A percentile compares a stretch with the other conserved stretches of the same genome.
These are phyloP conservation scores for Talaromyces sp. DNA, from an alignment of 2,329 filamentous ascomycete species.

Conservation along the genomic window DNA sequence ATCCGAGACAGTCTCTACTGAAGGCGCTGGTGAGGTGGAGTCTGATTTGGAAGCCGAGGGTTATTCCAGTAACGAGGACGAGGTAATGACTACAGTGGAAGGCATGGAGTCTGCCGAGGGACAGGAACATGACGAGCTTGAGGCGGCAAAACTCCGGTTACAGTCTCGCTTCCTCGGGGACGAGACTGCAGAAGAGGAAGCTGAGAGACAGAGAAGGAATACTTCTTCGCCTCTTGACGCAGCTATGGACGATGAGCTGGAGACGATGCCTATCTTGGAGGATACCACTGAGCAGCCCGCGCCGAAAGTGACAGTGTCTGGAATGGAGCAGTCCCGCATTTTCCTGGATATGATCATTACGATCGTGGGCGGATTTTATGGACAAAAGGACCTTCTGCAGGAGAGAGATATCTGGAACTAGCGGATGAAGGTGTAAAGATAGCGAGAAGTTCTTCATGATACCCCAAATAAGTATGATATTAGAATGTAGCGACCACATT, in stretches of 20 bases:
- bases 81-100: neutral
- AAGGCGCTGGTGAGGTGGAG: conserved; percentile 27
- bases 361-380: conserved; percentile 81
- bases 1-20: conserved; percentile 34
- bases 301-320: conserved; percentile 33
- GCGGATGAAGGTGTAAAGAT: neutral
- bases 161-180: conserved; percentile 35
- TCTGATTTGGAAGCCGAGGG: conserved; percentile 22
- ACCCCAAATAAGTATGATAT: neutral
- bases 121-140: conserved; percentile 34
- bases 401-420: conserved; percentile 58
- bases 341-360: conserved; percentile 91
- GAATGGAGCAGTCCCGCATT: conserved; percentile 45
- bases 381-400: conserved; percentile 79
- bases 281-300: conserved; percentile 8
- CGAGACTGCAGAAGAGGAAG: conserved; percentile 30
- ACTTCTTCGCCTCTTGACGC: conserved; percentile 20
- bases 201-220: conserved; percentile 24
- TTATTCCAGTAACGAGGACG: conserved; percentile 1
- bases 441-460: conserved; percentile 10
- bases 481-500: too few species aligned
- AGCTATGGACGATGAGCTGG: neutral
- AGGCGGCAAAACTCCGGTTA: conserved; percentile 49
- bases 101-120: neutral
- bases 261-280: neutral